These are phyloP conservation scores for Podospora anserina DNA, from an alignment of 495 filamentous ascomycete species.

Conservation along the genomic window DNA sequence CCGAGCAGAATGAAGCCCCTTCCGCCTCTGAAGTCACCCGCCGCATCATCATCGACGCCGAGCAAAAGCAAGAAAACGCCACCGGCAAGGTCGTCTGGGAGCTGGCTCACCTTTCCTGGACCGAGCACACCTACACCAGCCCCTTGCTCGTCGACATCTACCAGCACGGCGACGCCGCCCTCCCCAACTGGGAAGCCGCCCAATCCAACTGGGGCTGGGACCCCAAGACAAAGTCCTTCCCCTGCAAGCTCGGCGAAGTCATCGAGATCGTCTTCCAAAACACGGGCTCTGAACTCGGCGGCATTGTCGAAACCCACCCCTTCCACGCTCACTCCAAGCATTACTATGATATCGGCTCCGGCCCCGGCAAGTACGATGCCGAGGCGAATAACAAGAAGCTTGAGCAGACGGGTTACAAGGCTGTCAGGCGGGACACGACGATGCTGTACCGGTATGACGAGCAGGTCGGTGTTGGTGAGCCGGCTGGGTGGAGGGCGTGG, in stretches of 20 bases:
- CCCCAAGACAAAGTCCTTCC: conserved; percentile 47
- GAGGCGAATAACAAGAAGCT: conserved; percentile 51
- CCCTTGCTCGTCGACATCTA: conserved; percentile 60
- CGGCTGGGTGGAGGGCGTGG: conserved; percentile 59
- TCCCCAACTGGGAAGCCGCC: conserved; percentile 44
- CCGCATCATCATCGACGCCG: conserved; percentile 43
- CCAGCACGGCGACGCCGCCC: conserved; percentile 36
- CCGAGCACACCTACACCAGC: conserved; percentile 34
- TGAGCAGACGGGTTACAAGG: conserved; percentile 31
- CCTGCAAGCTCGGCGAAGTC: conserved; percentile 56
- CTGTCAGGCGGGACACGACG: conserved; percentile 53
- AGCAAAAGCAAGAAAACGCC: conserved; percentile 26
- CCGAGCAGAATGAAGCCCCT: conserved; percentile 39
- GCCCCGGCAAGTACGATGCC: conserved; percentile 54
- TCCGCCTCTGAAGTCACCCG: conserved; percentile 53
- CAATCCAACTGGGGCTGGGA: conserved; percentile 53
- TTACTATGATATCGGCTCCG: conserved; percentile 57
- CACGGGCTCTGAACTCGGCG: conserved; percentile 39
- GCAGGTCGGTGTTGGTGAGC: conserved; percentile 35
- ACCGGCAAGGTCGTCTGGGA: conserved; percentile 25
- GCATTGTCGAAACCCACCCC: conserved; percentile 56
- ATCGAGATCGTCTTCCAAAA: conserved; percentile 61
- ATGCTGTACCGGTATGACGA: conserved; percentile 51
- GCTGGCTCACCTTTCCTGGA: conserved; percentile 44
- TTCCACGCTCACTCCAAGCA: conserved; percentile 60